Base-by-base conservation (phyloP, 2,329 filamentous ascomycete genomes). In the Colletotrichum liaoningense region DNA sequence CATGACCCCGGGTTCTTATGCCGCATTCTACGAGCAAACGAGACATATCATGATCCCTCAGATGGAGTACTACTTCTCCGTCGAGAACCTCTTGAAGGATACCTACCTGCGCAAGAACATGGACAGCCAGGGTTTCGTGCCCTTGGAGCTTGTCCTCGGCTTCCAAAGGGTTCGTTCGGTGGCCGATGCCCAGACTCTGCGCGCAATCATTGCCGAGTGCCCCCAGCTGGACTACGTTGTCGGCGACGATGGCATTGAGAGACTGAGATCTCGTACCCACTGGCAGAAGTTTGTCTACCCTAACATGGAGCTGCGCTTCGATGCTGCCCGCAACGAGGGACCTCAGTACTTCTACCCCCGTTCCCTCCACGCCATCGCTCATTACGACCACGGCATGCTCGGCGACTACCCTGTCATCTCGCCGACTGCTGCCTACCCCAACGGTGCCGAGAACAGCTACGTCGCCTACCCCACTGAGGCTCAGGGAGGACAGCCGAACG, bases 11-110 rank as follows among this genome's bases (percentile, higher is more conserved):
- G 46, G 65, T 4, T 35, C 54, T 35, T 71, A 65, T 54, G 26
- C 60, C 5, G 60, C 35, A 11, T 74, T 70, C 35, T 74, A 74
- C 28, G 72, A 72, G 22, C 67, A 67, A 19, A 54, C 62, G 14
- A 55, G 63, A 52, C 42, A 69, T 9, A 38, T 73, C 42, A 80
- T 90, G 62, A 86, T 84, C 67, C 81, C 80, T 76, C 85, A 89
- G 79, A 89, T 95, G 49, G 95, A 98, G 79, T 99, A 98, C 86
- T 99, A 99, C 84, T 98, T 99, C 84, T 98, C 96, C 0, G 90
- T 98, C 33, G 94, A 98, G 79, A 99, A 99, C 81, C 88, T 98
- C 63, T 94, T 94, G 88, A 98, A 98, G 84, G 97, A 99, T 79
- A 88, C 94, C 79, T 98, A 92, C 83, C 88, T 99, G 72, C 93